A percentile compares a stretch with the other conserved stretches of the same genome.
These are phyloP conservation scores for Spergularia bocconei DNA, from an alignment of 148 eudicot genomes.

Conservation along the genomic window DNA sequence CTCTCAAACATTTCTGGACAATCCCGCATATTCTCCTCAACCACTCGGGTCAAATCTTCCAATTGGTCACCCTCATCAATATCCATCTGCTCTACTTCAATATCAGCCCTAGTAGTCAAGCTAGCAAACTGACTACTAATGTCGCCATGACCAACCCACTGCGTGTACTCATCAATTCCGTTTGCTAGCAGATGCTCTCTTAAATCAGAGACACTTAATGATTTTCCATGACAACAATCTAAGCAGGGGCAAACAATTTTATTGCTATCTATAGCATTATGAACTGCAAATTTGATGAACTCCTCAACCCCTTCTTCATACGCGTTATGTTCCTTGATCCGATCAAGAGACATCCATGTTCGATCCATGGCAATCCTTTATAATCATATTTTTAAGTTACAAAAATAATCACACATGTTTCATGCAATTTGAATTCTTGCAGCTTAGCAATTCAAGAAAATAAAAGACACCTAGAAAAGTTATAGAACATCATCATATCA, in stretches of 20 bases:
- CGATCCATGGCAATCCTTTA: background rate
- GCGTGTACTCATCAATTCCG: background rate
- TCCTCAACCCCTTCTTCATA: background rate
- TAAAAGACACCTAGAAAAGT: too few relatives aligned
- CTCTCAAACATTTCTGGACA: background rate
- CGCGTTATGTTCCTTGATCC: background rate
- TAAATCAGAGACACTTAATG: background rate
- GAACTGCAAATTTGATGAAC: background rate
- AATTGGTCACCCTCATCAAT: background rate
- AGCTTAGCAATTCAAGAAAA: too few relatives aligned
- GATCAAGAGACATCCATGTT: background rate
- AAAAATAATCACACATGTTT: too few relatives aligned
- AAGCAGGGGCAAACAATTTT: background rate
- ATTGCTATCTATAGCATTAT: background rate
- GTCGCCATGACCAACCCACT: background rate
- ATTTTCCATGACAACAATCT: background rate
- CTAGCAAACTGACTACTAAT: background rate
- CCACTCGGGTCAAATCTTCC: background rate
- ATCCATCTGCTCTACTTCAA: background rate
- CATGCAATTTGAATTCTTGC: too few relatives aligned
- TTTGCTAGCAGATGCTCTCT: background rate
- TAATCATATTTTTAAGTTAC: too few relatives aligned
- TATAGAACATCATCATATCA: too few relatives aligned
- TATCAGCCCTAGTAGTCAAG: background rate
- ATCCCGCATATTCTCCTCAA: background rate